Evolutionary conservation across 305 asterid species (phyloP).

Genomic region (Ilex paraguariensis): DNA sequence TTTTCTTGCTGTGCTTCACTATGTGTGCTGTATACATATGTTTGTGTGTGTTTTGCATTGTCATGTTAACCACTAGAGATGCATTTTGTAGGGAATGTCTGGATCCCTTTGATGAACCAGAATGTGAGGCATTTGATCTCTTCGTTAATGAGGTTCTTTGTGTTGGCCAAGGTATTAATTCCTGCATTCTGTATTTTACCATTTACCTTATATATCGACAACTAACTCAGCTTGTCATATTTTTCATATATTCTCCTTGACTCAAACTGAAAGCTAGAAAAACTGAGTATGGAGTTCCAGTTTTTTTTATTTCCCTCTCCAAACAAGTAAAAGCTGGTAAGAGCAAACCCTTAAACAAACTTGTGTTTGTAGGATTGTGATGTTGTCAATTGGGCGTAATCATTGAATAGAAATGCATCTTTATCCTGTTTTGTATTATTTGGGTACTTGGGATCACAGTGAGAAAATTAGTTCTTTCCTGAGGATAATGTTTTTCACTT

Average conservation of each 20-base stretch:
- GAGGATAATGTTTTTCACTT: background rate
- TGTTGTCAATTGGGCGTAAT: too few species aligned
- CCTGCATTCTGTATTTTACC: background rate
- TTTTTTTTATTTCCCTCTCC: too few species aligned
- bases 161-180: conserved; percentile 62
- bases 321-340: background rate
- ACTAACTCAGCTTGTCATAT: too few species aligned
- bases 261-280: background rate
- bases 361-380: background rate
- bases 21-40: too few species aligned
- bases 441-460: background rate
- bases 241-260: too few species aligned
- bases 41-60: background rate
- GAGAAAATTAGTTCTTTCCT: background rate
- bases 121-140: conserved; percentile 80
- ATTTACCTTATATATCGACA: background rate
- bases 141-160: conserved; percentile 78
- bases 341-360: background rate
- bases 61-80: background rate
- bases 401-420: background rate
- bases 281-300: background rate
- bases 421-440: background rate
- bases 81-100: conserved; percentile 60
- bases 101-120: conserved; percentile 92
- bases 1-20: background rate